Evolutionary conservation across 2,329 filamentous ascomycete genomes (phyloP).

Genomic region (Penicillium palitans): DNA sequence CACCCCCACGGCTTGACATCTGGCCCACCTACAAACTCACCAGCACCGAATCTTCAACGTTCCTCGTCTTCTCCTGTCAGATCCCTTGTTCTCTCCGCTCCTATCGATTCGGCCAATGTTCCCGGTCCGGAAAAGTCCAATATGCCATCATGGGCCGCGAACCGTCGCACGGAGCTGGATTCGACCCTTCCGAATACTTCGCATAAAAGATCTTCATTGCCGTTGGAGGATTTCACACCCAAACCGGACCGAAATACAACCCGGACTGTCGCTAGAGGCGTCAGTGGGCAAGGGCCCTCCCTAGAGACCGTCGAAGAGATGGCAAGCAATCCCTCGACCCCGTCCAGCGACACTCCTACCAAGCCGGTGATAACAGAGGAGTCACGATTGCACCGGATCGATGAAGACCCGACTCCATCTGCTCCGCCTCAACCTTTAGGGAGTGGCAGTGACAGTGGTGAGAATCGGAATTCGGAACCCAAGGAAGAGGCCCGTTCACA

Average conservation of each 20-base stretch:
- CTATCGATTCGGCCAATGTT: slow-evolving; percentile 63
- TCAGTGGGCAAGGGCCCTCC: slow-evolving; percentile 60
- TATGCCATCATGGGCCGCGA: slow-evolving; percentile 39
- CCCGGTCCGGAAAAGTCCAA: slow-evolving; percentile 65
- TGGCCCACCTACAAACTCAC: slow-evolving; percentile 49
- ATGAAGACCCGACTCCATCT: slow-evolving; percentile 42
- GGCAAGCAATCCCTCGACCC: slow-evolving; percentile 73
- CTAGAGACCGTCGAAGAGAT: slow-evolving; percentile 88
- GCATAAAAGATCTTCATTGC: slow-evolving; percentile 33
- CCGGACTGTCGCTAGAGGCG: slow-evolving; percentile 59
- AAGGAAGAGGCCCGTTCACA: slow-evolving; percentile 41
- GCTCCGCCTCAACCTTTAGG: slow-evolving; percentile 54
- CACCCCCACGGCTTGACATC: slow-evolving; percentile 43
- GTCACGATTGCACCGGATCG: slow-evolving; percentile 37
- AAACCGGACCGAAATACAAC: slow-evolving; percentile 40
- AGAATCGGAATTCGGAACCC: slow-evolving; percentile 38
- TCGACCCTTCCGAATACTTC: slow-evolving; percentile 40
- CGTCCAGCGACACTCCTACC: slow-evolving; percentile 49
- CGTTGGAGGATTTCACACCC: slow-evolving; percentile 29
- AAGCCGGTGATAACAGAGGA: slow-evolving; percentile 42
- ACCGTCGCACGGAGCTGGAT: slow-evolving; percentile 33
- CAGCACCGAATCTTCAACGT: slow-evolving; percentile 64
- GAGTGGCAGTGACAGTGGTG: slow-evolving; percentile 58
- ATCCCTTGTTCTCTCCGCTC: slow-evolving; percentile 62
- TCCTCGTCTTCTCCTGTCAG: slow-evolving; percentile 68